Base-by-base conservation (phyloP, 1,284 basidiomycete genomes). In the Leccinum huronense region DNA sequence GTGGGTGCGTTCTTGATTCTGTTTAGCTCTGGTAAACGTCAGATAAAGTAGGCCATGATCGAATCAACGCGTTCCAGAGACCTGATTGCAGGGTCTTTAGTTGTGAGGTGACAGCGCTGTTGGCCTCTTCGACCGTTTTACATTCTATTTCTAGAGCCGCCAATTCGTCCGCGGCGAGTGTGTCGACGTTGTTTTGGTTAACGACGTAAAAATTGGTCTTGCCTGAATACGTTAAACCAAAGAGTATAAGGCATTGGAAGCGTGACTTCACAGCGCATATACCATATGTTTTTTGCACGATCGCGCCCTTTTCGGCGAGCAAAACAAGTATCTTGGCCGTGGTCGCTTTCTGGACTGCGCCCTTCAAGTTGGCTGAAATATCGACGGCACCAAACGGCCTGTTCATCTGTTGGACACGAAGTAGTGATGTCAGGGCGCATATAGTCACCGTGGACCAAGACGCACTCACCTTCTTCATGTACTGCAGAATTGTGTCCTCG, bases 151-250 rank as follows among this genome's bases (percentile, higher is more conserved):
- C 85, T 13, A 89, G 77, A 1, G 77, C 76, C 30, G 85, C 80
- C 40, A 91, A 77, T 66, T 87, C 82, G 57, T 86, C 84, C 2
- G 82, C 72, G 1, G 86, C 82, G 63, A 91, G 79, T 19, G 84
- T 80, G 42, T 86, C 83, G 38, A 90, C 79, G 56, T 84, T 86
- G 7, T 82, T 81, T 73, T 92, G 89, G 68, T 91, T 90, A 16
- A 83, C 84, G n/a, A 93, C 91, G 69, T 91, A 93, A 73, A 92
- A 89, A 0, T 87, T 89, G 14, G 88, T 91, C 75, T 95, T 96
- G 13, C 92, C 93, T 90, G 27, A 48, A 54, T 3, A 5, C 6
- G 60, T 58, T 30, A 30, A 54, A 14, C 38, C 27, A 23, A 11
- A 58, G 58, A 14, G 27, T 36, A 71, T 13, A n/a, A n/a, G 3